phyloP scores from a whole-genome alignment of 2,329 filamentous ascomycete species.

The Neopestalotiopsis sp. region DNA sequence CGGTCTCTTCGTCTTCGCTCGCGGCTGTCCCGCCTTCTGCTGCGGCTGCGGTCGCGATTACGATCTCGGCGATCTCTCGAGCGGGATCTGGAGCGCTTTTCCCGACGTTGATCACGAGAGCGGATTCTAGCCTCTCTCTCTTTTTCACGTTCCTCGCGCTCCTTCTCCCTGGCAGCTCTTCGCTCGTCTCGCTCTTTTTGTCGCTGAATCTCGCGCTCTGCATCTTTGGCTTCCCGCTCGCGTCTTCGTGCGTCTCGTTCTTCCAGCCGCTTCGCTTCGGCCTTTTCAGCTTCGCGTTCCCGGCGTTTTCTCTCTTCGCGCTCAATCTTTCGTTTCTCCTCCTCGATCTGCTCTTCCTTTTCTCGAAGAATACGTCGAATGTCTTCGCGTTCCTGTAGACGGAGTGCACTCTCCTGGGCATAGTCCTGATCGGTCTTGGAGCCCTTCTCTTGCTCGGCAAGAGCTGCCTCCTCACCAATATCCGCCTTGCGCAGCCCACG shows the following conservation, averaged over 20 bases:
- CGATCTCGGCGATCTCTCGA: slow-evolving; percentile 34
- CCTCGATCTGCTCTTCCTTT: slow-evolving; percentile 64
- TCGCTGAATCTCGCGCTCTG: slow-evolving; percentile 46
- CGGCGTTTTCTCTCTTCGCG: slow-evolving; percentile 59
- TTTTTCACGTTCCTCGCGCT: slow-evolving; percentile 35
- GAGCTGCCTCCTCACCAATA: slow-evolving; percentile 72
- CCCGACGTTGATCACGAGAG: slow-evolving; percentile 23
- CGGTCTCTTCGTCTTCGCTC: slow-evolving; percentile 38
- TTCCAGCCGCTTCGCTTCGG: slow-evolving; percentile 54
- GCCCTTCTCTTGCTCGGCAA: slow-evolving; percentile 67
- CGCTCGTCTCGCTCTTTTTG: slow-evolving; percentile 62
- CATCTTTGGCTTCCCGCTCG: slow-evolving; percentile 44
- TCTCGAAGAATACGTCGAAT: slow-evolving; percentile 64
- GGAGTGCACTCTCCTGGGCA: slow-evolving; percentile 66
- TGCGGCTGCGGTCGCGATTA: slow-evolving; percentile 31
- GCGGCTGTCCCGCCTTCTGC: slow-evolving; percentile 38
- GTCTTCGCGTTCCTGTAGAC: slow-evolving; percentile 64
- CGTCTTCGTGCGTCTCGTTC: slow-evolving; percentile 54
- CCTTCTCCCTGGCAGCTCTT: slow-evolving; percentile 46
- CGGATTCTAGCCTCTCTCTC: slow-evolving; percentile 43
- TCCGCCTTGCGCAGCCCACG: slow-evolving; percentile 70
- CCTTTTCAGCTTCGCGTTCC: slow-evolving; percentile 54
- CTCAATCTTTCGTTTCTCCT: slow-evolving; percentile 64
- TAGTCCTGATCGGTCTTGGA: slow-evolving; percentile 78
- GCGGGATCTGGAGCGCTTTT: slow-evolving; percentile 45